Evolutionary conservation across 768 basidiomycete genomes (phyloP).

Genomic region (Dacryopinax primogenitus): DNA sequence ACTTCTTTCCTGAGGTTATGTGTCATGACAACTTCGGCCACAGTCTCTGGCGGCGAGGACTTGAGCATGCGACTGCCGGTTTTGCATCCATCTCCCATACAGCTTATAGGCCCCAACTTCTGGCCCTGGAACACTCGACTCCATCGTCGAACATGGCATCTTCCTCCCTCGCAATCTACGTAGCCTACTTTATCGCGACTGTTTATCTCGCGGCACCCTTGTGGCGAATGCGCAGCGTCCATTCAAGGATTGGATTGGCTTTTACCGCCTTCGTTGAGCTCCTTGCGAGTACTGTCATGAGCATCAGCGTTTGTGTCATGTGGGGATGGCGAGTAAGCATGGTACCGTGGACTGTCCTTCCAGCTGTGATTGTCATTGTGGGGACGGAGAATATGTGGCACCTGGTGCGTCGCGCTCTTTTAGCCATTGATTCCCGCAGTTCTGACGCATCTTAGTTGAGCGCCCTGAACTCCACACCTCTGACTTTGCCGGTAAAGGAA

Average conservation of each 20-base stretch:
- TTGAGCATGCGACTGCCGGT: constrained; percentile 34
- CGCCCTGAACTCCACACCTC: constrained; percentile 69
- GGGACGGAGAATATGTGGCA: constrained; percentile 98
- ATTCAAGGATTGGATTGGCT: constrained; percentile 80
- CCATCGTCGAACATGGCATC: constrained; percentile 38
- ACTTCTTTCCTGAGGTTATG: constrained; percentile 65
- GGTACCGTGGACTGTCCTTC: constrained; percentile 76
- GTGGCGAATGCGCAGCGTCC: constrained; percentile 67
- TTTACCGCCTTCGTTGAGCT: constrained; percentile 91
- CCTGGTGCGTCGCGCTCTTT: constrained; percentile 40
- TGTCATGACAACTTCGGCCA: constrained; percentile 55
- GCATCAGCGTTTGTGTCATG: constrained; percentile 81
- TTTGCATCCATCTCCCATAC: constrained; percentile 30
- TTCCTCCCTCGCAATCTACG: constrained; percentile 50
- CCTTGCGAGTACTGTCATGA: constrained; percentile 83
- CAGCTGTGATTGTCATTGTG: constrained; percentile 87
- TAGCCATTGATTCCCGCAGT: background rate
- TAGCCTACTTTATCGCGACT: constrained; percentile 64
- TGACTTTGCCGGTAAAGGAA: constrained; percentile 79
- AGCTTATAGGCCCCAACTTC: constrained; percentile 33
- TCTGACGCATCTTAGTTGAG: constrained; percentile 44
- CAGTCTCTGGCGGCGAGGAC: constrained; percentile 45
- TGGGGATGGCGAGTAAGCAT: constrained; percentile 79
- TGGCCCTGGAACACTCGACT: constrained; percentile 31
- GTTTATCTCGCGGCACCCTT: constrained; percentile 65